Conservation (phyloP, 176 grass and related monocot genomes). For the Typha latifolia region DNA sequence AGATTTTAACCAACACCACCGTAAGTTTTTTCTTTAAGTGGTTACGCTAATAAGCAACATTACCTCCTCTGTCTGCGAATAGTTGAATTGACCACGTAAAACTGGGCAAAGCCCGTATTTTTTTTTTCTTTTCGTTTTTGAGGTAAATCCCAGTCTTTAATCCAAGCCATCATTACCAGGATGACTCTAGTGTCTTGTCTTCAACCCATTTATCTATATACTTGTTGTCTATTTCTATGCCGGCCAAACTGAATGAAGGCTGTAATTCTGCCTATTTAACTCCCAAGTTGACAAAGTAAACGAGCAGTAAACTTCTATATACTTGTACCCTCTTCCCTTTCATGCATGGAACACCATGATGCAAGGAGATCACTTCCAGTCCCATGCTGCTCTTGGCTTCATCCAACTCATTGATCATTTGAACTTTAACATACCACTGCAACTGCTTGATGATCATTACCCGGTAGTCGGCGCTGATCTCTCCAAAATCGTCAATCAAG, state of each 20-base stretch:
- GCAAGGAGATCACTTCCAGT: background rate
- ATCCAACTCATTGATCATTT: background rate
- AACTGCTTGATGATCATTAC: background rate
- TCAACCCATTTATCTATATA: background rate
- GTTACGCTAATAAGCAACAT: no score
- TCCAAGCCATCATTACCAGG: background rate
- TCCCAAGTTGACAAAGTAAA: background rate
- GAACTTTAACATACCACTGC: background rate
- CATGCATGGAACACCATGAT: background rate
- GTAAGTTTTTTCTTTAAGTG: no score
- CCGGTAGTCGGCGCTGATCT: background rate
- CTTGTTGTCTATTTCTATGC: background rate
- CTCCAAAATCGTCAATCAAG: background rate
- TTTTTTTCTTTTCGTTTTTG: background rate
- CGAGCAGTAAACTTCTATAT: background rate
- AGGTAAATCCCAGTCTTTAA: background rate
- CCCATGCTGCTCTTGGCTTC: background rate
- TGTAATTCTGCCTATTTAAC: background rate
- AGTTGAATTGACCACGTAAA: no score
- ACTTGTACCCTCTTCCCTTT: background rate
- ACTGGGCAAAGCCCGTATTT: no score
- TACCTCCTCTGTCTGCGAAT: no score
- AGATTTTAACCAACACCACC: no score
- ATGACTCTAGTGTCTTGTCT: background rate
- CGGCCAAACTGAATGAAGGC: background rate